Conservation (phyloP, 768 basidiomycete species). For the Xerocomellus intermedius region DNA sequence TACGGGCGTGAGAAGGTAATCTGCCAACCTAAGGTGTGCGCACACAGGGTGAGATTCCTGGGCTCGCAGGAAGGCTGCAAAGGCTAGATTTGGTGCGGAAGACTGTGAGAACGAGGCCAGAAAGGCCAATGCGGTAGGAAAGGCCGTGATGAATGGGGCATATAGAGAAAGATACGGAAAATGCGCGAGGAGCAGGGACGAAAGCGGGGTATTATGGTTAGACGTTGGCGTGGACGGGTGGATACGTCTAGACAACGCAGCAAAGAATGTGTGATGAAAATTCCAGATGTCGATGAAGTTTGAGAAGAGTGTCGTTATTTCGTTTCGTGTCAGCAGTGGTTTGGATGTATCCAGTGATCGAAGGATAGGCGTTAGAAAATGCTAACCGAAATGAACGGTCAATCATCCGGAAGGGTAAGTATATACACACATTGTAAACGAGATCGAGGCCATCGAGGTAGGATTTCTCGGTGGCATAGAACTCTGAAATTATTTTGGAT, state of each 20-base stretch:
- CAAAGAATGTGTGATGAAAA: constrained; percentile 72
- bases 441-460: constrained; percentile 83
- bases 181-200: constrained; percentile 69
- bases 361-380: constrained; percentile 81
- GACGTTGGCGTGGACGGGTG: constrained; percentile 21
- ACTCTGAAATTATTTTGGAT: constrained; percentile 72
- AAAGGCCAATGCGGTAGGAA: constrained; percentile 61
- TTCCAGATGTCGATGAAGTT: constrained; percentile 94
- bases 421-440: constrained; percentile 65
- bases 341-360: constrained; percentile 64
- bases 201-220: constrained; percentile 42
- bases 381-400: constrained; percentile 40
- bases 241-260: constrained; percentile 50
- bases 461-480: constrained; percentile 76
- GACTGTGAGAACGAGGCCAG: constrained; percentile 54
- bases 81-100: constrained; percentile 41
- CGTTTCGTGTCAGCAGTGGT: constrained; percentile 66
- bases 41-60: constrained; percentile 72
- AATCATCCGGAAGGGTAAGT: not conserved
- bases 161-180: constrained; percentile 89
- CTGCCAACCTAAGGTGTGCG: constrained; percentile 71
- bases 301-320: constrained; percentile 75
- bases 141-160: constrained; percentile 80
- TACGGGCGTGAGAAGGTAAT: constrained; percentile 85
- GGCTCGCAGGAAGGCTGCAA: constrained; percentile 58